Evolutionary conservation across 2,329 filamentous ascomycete species (phyloP).

Genomic region (Chalara sp.): DNA sequence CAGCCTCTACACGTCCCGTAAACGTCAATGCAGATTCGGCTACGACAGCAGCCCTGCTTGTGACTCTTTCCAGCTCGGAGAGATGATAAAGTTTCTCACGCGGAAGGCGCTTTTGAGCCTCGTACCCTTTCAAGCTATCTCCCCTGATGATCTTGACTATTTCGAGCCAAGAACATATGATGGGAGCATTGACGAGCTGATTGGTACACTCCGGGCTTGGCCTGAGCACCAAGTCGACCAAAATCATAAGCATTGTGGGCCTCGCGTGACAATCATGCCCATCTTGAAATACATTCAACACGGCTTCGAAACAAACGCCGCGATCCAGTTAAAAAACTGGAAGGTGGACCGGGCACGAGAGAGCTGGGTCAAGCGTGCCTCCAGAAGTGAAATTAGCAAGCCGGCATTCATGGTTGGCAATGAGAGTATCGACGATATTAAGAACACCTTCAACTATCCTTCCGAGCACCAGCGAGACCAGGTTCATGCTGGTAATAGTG

Average conservation of each 20-base stretch:
- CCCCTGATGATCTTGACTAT: conserved; percentile 29
- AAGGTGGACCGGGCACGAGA: conserved; percentile 19
- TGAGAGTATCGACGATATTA: conserved; percentile 13
- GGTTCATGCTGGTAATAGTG: conserved; percentile 41
- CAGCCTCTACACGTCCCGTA: conserved; percentile 58
- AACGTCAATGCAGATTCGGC: conserved; percentile 62
- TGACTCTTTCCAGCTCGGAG: conserved; percentile 72
- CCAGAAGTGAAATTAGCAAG: conserved; percentile 4
- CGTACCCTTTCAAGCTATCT: conserved; percentile 45
- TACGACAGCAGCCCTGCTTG: conserved; percentile 68
- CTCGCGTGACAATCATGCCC: conserved; percentile 58
- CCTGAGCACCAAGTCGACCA: conserved; percentile 69
- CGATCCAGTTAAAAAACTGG: conserved; percentile 16
- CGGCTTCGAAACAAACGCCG: conserved; percentile 38
- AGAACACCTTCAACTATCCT: conserved; percentile 30
- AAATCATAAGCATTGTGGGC: conserved; percentile 67
- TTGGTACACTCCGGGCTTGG: conserved; percentile 56
- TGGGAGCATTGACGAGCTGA: conserved; percentile 54
- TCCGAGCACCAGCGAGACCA: conserved; percentile 42
- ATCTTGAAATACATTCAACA: conserved; percentile 57
- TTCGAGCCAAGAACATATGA: conserved; percentile 35
- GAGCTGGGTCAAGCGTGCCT: conserved; percentile 13
- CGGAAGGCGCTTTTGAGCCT: conserved; percentile 55
- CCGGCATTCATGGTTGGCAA: conserved; percentile 15
- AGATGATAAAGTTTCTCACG: conserved; percentile 66